phyloP scores from a whole-genome alignment of 805 yeast species.

The Hanseniaspora guilliermondii region DNA sequence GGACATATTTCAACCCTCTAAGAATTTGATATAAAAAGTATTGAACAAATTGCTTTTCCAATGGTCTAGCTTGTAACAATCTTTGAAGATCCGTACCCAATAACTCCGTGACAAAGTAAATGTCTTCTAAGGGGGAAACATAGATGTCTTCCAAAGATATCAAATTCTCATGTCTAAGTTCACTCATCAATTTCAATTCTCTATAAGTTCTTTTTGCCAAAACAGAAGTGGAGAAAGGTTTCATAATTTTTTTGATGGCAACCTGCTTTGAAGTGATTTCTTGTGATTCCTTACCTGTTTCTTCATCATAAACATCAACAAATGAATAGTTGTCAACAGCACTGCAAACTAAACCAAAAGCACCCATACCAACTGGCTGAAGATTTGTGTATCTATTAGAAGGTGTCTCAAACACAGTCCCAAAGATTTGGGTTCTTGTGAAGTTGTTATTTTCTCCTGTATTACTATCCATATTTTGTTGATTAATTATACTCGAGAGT shows the following conservation, averaged over 20 bases:
- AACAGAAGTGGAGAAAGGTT: conserved; percentile 89
- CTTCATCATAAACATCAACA: conserved; percentile 2
- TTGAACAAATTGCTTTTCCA: conserved; percentile 92
- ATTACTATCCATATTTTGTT: not conserved
- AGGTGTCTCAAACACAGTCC: conserved; percentile 89
- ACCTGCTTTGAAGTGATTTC: conserved; percentile 74
- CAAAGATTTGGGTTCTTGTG: conserved; percentile 77
- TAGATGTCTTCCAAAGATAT: conserved; percentile 89
- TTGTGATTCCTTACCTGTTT: not conserved
- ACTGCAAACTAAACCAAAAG: conserved; percentile 94
- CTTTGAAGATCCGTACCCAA: conserved; percentile 95
- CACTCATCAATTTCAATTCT: conserved; percentile 85
- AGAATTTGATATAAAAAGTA: conserved; percentile 90
- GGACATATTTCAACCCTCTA: conserved; percentile 80
- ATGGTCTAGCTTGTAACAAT: conserved; percentile 78
- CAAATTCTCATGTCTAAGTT: conserved; percentile 84
- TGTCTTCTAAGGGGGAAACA: conserved; percentile 87
- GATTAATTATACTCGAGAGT: no score
- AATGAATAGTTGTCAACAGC: conserved; percentile 58
- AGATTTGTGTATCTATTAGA: conserved; percentile 68
- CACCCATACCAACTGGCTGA: conserved; percentile 99
- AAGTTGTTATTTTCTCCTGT: conserved; percentile 26
- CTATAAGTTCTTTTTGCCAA: conserved; percentile 93
- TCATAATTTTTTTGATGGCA: conserved; percentile 95
- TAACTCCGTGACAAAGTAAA: conserved; percentile 88